A percentile compares a stretch with the other conserved stretches of the same genome.
phyloP scores from a whole-genome alignment of 805 yeast genomes.

The Metschnikowia lachancei region DNA sequence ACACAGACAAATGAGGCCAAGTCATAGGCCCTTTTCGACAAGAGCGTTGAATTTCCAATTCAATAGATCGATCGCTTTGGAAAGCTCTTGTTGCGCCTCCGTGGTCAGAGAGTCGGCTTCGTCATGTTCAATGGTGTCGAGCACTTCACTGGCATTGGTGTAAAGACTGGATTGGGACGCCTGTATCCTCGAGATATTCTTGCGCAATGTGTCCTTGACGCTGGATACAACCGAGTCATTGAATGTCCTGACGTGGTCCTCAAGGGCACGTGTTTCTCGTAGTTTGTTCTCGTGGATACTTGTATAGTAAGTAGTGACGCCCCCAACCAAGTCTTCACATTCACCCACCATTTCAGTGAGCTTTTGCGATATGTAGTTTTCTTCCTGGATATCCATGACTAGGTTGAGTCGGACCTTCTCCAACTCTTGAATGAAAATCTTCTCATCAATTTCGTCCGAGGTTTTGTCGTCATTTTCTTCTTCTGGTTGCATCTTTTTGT shows the following conservation, averaged over 20 bases:
- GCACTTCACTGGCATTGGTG: constrained; percentile 2
- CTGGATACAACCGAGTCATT: not conserved
- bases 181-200: constrained; percentile 1
- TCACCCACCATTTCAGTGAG: constrained; percentile 33
- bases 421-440: constrained; percentile 21
- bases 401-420: constrained; percentile 31
- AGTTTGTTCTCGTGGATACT: constrained; percentile 21
- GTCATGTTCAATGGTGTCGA: constrained; percentile 1
- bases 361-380: constrained; percentile 32
- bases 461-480: not conserved
- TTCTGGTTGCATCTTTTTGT: not conserved
- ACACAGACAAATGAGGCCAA: too few species aligned
- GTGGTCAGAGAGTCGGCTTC: not conserved
- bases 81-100: constrained; percentile 2
- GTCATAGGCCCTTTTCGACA: not conserved
- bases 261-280: constrained; percentile 1
- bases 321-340: constrained; percentile 32
- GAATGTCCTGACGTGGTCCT: constrained; percentile 1
- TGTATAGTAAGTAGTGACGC: constrained; percentile 32
- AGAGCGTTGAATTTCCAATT: constrained; percentile 1
- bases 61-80: constrained; percentile 2
- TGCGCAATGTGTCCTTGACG: constrained; percentile 2
- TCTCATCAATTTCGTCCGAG: constrained; percentile 26
- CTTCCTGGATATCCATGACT: constrained; percentile 40
- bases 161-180: constrained; percentile 1